Base-by-base conservation (phyloP, 2,329 filamentous ascomycete species). In the Cryphonectria parasitica region DNA sequence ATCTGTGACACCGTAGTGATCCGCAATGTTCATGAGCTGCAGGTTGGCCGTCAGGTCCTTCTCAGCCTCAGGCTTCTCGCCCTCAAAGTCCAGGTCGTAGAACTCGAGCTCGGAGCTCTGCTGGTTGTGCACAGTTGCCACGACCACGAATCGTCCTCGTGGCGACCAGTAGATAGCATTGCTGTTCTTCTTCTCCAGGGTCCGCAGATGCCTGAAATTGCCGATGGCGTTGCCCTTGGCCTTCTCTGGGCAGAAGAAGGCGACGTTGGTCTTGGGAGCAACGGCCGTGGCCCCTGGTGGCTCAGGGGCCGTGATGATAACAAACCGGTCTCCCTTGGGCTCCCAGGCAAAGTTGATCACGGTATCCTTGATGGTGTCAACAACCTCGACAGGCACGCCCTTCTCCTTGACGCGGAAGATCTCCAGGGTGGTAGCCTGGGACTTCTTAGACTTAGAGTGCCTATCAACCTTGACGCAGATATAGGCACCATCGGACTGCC, bases 331-430 rank as follows among this genome's bases (percentile, higher is more conserved):
- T 73, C 96, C 96, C 85, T 98, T 98, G 74, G 96, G 96, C 80
- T 99, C 96, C 96, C 96, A 99, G 13, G 96, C 94, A 79, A 99
- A 99, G 86, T 99, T 99, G 84, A 99, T 97, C 76, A 99, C 96
- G 0, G 95, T 97, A 78, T 98, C 96, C 84, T 98, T 98, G 83
- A 99, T 92, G 68, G 92, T 94, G 82, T 99, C 96, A 66, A 99
- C 94, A 69, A 98, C 96, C 82, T 99, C 96, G 68, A 99, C 95
- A 0, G 96, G 96, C 2, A 99, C 96, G 75, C 96, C 95, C 89
- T 99, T 99, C 83, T 99, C 96, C 80, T 90, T 91, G 76, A 99
- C 89, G 72, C 96, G 93, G 91, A 99, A 99, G 79, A 99, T 98
- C 82, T 99, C 96, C 49, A 99, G 89, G 76, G 97, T 98, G 43